Percentiles rank a stretch among this genome's conserved stretches.
Evolutionary conservation across 305 asterid species (phyloP).

Genomic region (Fraxinus xanthoxyloides): DNA sequence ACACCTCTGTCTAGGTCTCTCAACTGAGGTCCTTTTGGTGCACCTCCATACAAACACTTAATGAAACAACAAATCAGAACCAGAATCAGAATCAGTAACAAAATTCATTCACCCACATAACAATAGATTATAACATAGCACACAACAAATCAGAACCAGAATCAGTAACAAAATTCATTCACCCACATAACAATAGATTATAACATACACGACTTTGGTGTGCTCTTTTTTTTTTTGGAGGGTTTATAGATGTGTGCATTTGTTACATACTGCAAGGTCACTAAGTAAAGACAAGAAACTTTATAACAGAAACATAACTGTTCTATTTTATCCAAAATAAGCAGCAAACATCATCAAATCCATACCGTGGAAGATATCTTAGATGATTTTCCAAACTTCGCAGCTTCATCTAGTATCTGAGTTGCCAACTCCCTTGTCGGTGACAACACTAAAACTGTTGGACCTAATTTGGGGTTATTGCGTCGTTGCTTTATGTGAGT

Average conservation of each 20-base stretch:
- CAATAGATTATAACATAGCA: neutral
- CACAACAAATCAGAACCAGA: slow-evolving; percentile 9
- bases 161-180: slow-evolving; percentile 20
- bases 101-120: neutral
- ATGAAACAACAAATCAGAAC: slow-evolving; percentile 21
- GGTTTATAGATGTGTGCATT: neutral
- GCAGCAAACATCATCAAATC: slow-evolving; percentile 3
- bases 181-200: neutral
- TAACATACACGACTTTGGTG: neutral
- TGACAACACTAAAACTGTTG: slow-evolving; percentile 88
- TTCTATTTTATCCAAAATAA: neutral
- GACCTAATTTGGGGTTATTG: slow-evolving; percentile 75
- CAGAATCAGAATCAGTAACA: slow-evolving; percentile 23
- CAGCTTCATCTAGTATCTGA: slow-evolving; percentile 95
- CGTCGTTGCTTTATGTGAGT: slow-evolving; percentile 63
- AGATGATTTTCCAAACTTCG: slow-evolving; percentile 84
- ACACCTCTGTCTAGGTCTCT: slow-evolving; percentile 83
- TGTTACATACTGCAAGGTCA: slow-evolving; percentile 2
- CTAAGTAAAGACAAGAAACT: neutral
- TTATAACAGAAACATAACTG: neutral
- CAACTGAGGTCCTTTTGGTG: slow-evolving; percentile 87
- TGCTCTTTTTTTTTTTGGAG: neutral
- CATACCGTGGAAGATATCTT: slow-evolving; percentile 88
- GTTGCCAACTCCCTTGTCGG: slow-evolving; percentile 99
- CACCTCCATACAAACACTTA: slow-evolving; percentile 89